Percentiles rank a stretch among this genome's conserved stretches.
Conservation (phyloP, 2,329 filamentous ascomycete species). For the Cytospora piceicola region DNA sequence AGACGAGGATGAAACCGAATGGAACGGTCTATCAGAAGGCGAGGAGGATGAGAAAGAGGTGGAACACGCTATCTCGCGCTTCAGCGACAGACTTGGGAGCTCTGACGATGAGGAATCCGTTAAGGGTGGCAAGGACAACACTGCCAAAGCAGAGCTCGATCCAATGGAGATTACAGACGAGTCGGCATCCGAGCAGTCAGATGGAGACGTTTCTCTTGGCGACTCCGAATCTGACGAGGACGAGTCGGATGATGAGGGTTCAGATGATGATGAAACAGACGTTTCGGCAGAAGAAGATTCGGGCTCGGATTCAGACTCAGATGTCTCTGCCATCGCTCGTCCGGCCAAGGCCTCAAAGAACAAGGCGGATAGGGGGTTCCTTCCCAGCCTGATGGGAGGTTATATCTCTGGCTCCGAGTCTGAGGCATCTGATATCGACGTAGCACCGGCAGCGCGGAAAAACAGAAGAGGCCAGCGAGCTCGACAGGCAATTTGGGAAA, state of each 20-base stretch:
- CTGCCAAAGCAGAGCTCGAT: constrained; percentile 30
- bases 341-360: constrained; percentile 32
- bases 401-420: constrained; percentile 79
- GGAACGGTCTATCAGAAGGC: constrained; percentile 44
- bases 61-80: constrained; percentile 38
- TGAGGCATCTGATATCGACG: constrained; percentile 66
- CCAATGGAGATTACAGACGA: constrained; percentile 31
- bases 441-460: constrained; percentile 63
- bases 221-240: constrained; percentile 33
- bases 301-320: constrained; percentile 17
- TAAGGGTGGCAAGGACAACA: constrained; percentile 32
- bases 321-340: constrained; percentile 30
- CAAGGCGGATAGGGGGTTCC: constrained; percentile 59
- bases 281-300: constrained; percentile 15
- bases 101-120: constrained; percentile 33
- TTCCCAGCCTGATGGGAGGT: constrained; percentile 77
- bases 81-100: constrained; percentile 25
- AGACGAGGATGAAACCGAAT: constrained; percentile 42
- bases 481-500: constrained; percentile 78
- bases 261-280: constrained; percentile 13
- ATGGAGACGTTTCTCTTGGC: constrained; percentile 35
- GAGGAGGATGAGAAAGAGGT: constrained; percentile 40
- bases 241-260: constrained; percentile 11
- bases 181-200: constrained; percentile 31
- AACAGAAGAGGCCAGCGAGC: constrained; percentile 77